Base-by-base conservation (phyloP, 2,329 filamentous ascomycete genomes). In the Sporothrix pallida region DNA sequence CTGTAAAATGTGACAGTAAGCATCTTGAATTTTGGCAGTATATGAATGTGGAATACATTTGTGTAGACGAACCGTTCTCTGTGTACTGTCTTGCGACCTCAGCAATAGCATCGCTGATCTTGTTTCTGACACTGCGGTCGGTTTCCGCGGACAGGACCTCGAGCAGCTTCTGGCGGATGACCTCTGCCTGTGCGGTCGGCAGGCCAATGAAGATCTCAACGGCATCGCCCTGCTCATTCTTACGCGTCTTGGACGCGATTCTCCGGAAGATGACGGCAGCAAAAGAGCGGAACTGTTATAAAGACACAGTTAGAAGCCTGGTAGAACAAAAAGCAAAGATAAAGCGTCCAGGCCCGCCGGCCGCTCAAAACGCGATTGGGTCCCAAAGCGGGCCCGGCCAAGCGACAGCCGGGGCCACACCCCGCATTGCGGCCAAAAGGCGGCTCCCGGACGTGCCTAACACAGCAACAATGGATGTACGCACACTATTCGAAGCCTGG, bases 31-130 rank as follows among this genome's bases (percentile, higher is more conserved):
- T 23, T 50, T 23, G 26, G 44, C n/a, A 20, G 46, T 13, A 52
- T n/a, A 12, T 17, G 15, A 23, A 9, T 3, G 15, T 2, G 17
- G 6, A 26, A 42, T 4, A 0, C 6, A 26, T 9, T 1, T 12
- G 23, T 1, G 10, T 13, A 13, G 52, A 85, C 91, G 82, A 87
- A 97, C 94, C 91, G 79, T 92, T 94, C 79, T 98, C 96, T 62
- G 93, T 92, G 83, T 98, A 98, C 84, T 99, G 94, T 79, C 96
- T 90, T 62, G 95, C 96, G 75, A 99, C 87, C 83, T 99, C 96
- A 31, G 96, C 96, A 75, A 98, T 93, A n/a, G 95, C 94, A 83
- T 99, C 96, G 78, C 95, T 96, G 80, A 98, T 93, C 83, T 99
- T 99, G 85, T 97, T 96, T 79, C 96, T 89, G 65, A 97, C 93